A percentile compares a stretch with the other conserved stretches of the same genome.
Conservation (phyloP, 2,329 filamentous ascomycete species). For the Aureobasidium mangrovei region DNA sequence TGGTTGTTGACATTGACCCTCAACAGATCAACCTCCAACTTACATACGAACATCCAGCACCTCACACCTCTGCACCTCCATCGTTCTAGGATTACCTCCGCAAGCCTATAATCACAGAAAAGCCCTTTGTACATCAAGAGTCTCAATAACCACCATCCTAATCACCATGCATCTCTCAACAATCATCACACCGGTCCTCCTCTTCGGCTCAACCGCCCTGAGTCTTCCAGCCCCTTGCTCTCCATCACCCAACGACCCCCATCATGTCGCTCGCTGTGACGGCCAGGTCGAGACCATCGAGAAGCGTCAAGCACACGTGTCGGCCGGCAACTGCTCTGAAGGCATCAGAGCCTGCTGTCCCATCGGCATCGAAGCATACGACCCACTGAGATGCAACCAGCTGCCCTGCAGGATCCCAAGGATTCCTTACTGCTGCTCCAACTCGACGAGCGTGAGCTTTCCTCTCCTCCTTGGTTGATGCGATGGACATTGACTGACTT, state of each 20-base stretch:
- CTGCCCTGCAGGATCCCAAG: background rate
- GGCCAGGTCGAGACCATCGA: background rate
- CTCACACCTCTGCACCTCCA: too few species aligned
- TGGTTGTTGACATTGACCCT: too few species aligned
- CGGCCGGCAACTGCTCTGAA: background rate
- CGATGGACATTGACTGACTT: too few species aligned
- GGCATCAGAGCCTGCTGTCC: background rate
- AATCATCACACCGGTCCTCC: background rate
- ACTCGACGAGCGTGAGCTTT: background rate
- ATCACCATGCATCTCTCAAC: background rate
- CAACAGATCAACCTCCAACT: too few species aligned
- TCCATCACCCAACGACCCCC: background rate
- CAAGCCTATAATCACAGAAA: background rate
- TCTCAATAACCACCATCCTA: background rate
- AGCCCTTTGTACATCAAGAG: background rate
- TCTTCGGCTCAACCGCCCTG: background rate
- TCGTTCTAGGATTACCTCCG: too few species aligned
- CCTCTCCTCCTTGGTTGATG: background rate
- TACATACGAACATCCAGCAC: too few species aligned
- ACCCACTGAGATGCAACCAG: background rate
- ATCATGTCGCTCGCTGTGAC: background rate
- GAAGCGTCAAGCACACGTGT: background rate
- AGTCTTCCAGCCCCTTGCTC: background rate
- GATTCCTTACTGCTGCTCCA: background rate
- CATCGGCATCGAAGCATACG: background rate